Evolutionary conservation across 1,284 basidiomycete genomes (phyloP).

Genomic region (Austroboletus niveus): DNA sequence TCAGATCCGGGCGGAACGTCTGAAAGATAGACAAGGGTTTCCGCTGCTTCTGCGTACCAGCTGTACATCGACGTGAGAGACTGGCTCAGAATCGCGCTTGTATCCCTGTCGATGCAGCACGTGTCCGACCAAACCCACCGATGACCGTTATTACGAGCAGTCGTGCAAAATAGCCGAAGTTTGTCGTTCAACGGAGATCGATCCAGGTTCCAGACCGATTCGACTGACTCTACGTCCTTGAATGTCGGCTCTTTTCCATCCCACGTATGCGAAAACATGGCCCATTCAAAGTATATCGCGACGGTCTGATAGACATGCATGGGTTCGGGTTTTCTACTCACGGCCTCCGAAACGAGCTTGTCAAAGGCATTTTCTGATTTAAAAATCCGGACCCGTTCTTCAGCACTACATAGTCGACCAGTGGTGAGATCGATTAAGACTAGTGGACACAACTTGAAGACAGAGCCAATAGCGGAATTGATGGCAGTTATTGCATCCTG

Average conservation of each 20-base stretch:
- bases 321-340: background rate
- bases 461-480: background rate
- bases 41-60: constrained; percentile 9
- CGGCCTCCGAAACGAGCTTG: background rate
- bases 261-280: constrained; percentile 21
- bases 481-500: background rate
- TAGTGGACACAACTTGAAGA: constrained; percentile 1
- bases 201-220: constrained; percentile 6
- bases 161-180: background rate
- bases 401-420: constrained; percentile 5
- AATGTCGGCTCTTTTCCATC: constrained; percentile 13
- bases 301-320: background rate
- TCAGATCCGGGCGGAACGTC: background rate
- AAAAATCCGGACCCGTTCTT: constrained; percentile 2
- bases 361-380: background rate
- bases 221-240: constrained; percentile 4
- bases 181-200: constrained; percentile 5
- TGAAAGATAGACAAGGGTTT: constrained; percentile 7
- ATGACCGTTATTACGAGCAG: background rate
- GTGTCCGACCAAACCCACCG: background rate
- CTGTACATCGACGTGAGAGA: constrained; percentile 6
- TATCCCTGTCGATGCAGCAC: constrained; percentile 7
- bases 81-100: background rate
- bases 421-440: constrained; percentile 8
- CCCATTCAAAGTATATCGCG: constrained; percentile 1